phyloP scores from a whole-genome alignment of 305 asterid genomes.

The Fraxinus latifolia region DNA sequence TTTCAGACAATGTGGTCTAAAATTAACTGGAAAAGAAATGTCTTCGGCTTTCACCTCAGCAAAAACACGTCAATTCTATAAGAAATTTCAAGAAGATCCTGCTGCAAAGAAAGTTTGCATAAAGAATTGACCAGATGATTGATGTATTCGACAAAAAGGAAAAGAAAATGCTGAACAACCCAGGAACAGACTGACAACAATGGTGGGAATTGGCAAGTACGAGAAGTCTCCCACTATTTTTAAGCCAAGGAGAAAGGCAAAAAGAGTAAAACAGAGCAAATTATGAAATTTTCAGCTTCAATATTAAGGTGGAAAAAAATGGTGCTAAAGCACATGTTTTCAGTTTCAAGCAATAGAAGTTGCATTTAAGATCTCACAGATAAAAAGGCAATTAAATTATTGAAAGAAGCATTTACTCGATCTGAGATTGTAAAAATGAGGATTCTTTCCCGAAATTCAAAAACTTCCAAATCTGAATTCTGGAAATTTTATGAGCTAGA shows the following conservation, averaged over 20 bases:
- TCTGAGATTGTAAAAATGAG: slow-evolving; percentile 7
- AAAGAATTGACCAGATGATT: slow-evolving; percentile 23
- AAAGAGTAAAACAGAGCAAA: slow-evolving; percentile 21
- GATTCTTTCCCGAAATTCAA: slow-evolving; percentile 14
- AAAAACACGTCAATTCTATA: slow-evolving; percentile 32
- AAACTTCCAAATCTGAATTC: slow-evolving; percentile 15
- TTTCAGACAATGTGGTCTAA: slow-evolving; percentile 36
- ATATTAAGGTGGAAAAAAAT: slow-evolving; percentile 29
- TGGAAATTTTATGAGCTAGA: neutral
- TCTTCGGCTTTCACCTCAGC: slow-evolving; percentile 31
- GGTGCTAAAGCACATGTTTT: slow-evolving; percentile 23
- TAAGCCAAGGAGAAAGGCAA: slow-evolving; percentile 9
- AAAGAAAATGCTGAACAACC: slow-evolving; percentile 9
- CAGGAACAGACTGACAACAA: slow-evolving; percentile 13
- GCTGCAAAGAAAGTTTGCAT: slow-evolving; percentile 33
- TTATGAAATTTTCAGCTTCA: slow-evolving; percentile 27
- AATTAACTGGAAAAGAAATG: slow-evolving; percentile 27
- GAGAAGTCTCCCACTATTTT: neutral
- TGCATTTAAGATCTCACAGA: slow-evolving; percentile 44
- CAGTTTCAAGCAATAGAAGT: slow-evolving; percentile 36
- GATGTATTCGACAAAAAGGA: slow-evolving; percentile 7
- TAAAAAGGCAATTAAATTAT: slow-evolving; percentile 25
- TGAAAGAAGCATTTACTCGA: slow-evolving; percentile 13
- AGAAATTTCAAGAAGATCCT: slow-evolving; percentile 30
- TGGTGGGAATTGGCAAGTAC: slow-evolving; percentile 9